A percentile compares a stretch with the other conserved stretches of the same genome.
phyloP scores from a whole-genome alignment of 2,329 filamentous ascomycete genomes.

The Cadophora gregata region DNA sequence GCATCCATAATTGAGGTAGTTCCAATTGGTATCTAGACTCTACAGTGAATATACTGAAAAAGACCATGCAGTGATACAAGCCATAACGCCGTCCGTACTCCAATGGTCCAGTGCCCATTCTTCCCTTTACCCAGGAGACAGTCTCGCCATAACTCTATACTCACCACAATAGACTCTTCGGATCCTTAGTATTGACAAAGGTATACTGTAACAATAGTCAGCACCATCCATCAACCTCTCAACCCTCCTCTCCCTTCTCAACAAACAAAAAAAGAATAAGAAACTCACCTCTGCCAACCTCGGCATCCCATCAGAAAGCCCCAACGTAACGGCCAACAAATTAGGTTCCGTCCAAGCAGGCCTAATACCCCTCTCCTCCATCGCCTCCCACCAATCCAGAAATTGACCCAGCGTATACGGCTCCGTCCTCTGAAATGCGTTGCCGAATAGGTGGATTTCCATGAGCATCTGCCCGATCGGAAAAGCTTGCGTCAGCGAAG shows the following conservation, averaged over 20 bases:
- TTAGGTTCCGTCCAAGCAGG: slow-evolving; percentile 41
- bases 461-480: slow-evolving; percentile 40
- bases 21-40: too few relatives aligned
- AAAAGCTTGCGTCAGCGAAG: slow-evolving; percentile 34
- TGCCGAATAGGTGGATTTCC: slow-evolving; percentile 37
- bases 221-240: background rate
- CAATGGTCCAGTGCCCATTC: too few relatives aligned
- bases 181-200: slow-evolving; percentile 6
- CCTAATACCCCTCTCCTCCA: slow-evolving; percentile 41
- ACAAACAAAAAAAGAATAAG: too few relatives aligned
- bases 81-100: too few relatives aligned
- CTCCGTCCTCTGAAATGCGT: slow-evolving; percentile 14
- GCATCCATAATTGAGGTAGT: too few relatives aligned
- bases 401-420: slow-evolving; percentile 34
- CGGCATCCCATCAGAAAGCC: slow-evolving; percentile 31
- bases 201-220: background rate
- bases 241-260: background rate
- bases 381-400: slow-evolving; percentile 42
- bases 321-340: slow-evolving; percentile 35
- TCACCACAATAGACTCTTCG: slow-evolving; percentile 11
- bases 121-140: too few relatives aligned
- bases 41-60: too few relatives aligned
- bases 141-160: too few relatives aligned
- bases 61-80: too few relatives aligned
- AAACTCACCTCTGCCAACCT: slow-evolving; percentile 33